phyloP scores from a whole-genome alignment of 2,329 filamentous ascomycete genomes.

The Alternaria panax region DNA sequence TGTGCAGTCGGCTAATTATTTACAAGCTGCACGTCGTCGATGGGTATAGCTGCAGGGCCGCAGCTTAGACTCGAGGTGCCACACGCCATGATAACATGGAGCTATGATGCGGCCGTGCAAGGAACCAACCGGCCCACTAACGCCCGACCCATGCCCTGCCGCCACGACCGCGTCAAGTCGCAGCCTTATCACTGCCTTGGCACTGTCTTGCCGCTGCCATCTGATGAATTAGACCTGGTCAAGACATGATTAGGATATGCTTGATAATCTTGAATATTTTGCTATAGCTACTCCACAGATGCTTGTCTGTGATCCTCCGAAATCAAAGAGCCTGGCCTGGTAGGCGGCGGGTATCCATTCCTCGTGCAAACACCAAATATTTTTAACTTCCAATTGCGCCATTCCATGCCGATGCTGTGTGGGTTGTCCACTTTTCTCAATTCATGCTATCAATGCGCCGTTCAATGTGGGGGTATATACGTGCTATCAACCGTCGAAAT shows the following conservation, averaged over 20 bases:
- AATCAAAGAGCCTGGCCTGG: slow-evolving; percentile 28
- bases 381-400: slow-evolving; percentile 32
- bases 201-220: neutral
- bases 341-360: slow-evolving; percentile 42
- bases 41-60: slow-evolving; percentile 18
- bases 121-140: slow-evolving; percentile 24
- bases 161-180: neutral
- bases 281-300: neutral
- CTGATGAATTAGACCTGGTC: neutral
- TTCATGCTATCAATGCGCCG: slow-evolving; percentile 29
- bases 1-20: slow-evolving; percentile 14
- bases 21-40: slow-evolving; percentile 14
- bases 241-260: neutral
- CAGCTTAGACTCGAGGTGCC: slow-evolving; percentile 28
- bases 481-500: slow-evolving; percentile 29
- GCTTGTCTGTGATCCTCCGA: slow-evolving; percentile 13
- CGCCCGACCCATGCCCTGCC: slow-evolving; percentile 31
- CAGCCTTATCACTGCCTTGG: slow-evolving; percentile 24
- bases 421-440: slow-evolving; percentile 14
- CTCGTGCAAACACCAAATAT: slow-evolving; percentile 17
- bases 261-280: neutral
- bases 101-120: slow-evolving; percentile 32
- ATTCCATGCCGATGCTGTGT: slow-evolving; percentile 37
- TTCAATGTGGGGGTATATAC: slow-evolving; percentile 32
- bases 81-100: slow-evolving; percentile 38